phyloP scores from a whole-genome alignment of 2,329 filamentous ascomycete species.

The Remersonia thermophila region DNA sequence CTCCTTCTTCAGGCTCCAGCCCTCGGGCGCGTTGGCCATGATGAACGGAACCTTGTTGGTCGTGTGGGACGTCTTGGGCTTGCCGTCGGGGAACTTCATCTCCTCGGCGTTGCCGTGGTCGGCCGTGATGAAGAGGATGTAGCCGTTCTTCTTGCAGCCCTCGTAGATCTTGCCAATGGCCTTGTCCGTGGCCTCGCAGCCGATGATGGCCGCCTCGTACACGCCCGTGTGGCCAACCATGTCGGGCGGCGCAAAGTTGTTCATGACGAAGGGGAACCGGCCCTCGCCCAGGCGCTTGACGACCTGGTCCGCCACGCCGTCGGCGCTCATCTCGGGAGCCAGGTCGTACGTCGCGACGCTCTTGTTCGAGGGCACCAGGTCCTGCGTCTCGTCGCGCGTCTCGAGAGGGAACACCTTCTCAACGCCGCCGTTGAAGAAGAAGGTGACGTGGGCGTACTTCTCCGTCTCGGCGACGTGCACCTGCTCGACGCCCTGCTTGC shows the following conservation, averaged over 20 bases:
- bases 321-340: slow-evolving; percentile 91
- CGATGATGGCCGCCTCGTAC: slow-evolving; percentile 85
- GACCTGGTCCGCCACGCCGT: slow-evolving; percentile 78
- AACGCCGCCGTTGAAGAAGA: slow-evolving; percentile 99
- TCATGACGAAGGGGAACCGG: slow-evolving; percentile 95
- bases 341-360: slow-evolving; percentile 85
- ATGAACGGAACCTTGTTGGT: slow-evolving; percentile 96
- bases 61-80: slow-evolving; percentile 95
- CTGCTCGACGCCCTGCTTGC: slow-evolving; percentile 80
- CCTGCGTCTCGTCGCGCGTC: slow-evolving; percentile 69
- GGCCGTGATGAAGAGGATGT: slow-evolving; percentile 87
- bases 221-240: slow-evolving; percentile 99
- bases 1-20: slow-evolving; percentile 73
- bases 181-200: slow-evolving; percentile 76
- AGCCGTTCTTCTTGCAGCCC: slow-evolving; percentile 83
- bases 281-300: slow-evolving; percentile 73
- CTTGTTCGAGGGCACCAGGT: slow-evolving; percentile 78
- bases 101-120: slow-evolving; percentile 99
- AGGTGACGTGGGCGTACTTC: slow-evolving; percentile 98
- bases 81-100: slow-evolving; percentile 93
- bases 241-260: slow-evolving; percentile 98
- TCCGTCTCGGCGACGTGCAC: slow-evolving; percentile 97
- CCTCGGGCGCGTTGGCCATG: slow-evolving; percentile 91
- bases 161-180: slow-evolving; percentile 89
- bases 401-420: slow-evolving; percentile 93